These are phyloP conservation scores for Podila verticillata DNA, from an alignment of 192 early-diverging fungal genomes.

Conservation along the genomic window DNA sequence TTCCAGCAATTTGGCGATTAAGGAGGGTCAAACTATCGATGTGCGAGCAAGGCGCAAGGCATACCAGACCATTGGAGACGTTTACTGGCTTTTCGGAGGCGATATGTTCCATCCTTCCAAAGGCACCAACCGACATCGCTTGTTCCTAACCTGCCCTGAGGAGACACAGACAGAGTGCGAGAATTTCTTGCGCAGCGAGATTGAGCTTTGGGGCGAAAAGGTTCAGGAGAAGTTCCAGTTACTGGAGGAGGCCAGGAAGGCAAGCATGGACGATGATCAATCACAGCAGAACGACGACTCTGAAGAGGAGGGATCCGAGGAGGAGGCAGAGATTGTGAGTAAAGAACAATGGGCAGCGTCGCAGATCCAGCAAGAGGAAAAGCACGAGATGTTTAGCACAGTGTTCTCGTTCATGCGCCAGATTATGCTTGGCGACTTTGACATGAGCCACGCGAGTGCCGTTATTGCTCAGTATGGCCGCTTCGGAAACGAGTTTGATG, in stretches of 20 bases:
- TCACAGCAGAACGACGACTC: slow-evolving; percentile 4
- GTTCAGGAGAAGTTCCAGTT: slow-evolving; percentile 16
- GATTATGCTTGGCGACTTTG: slow-evolving; percentile 55
- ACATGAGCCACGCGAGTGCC: slow-evolving; percentile 27
- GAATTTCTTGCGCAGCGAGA: slow-evolving; percentile 50
- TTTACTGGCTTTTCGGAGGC: slow-evolving; percentile 61
- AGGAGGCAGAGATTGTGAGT: slow-evolving; percentile 19
- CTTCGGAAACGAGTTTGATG: slow-evolving; percentile 54
- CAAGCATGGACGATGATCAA: slow-evolving; percentile 3
- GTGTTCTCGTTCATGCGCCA: slow-evolving; percentile 53
- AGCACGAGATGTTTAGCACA: slow-evolving; percentile 51
- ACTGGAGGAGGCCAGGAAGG: slow-evolving; percentile 15
- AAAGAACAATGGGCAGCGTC: slow-evolving; percentile 27
- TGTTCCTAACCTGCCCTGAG: slow-evolving; percentile 47
- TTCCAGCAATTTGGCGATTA: slow-evolving; percentile 11
- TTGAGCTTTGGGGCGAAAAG: slow-evolving; percentile 36
- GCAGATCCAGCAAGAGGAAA: slow-evolving; percentile 37
- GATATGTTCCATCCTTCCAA: slow-evolving; percentile 52
- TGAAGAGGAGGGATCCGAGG: neutral
- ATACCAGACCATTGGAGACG: slow-evolving; percentile 55
- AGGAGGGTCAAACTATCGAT: slow-evolving; percentile 8
- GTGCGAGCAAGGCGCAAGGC: slow-evolving; percentile 44
- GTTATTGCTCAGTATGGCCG: slow-evolving; percentile 52
- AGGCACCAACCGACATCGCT: slow-evolving; percentile 15
- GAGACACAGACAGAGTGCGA: slow-evolving; percentile 43